These are phyloP conservation scores for Pseudohalonectria lignicola DNA, from an alignment of 2,329 filamentous ascomycete genomes.

Conservation along the genomic window DNA sequence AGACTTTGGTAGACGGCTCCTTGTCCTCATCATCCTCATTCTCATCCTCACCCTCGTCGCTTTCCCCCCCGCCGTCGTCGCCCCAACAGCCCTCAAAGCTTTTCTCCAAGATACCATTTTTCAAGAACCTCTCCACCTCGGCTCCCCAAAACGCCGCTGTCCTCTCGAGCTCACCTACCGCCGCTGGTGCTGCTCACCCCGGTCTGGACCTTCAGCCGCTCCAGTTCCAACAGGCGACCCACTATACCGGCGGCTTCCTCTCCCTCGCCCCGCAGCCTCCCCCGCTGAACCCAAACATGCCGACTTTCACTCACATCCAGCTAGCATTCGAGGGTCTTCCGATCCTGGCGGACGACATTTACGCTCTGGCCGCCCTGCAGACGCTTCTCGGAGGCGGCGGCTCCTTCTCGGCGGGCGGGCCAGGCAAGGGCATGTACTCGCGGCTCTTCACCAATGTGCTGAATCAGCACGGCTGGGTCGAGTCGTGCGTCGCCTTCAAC, in stretches of 20 bases:
- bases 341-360: conserved; percentile 85
- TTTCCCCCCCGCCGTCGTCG: conserved; percentile 15
- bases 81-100: conserved; percentile 40
- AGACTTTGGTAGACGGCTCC: conserved; percentile 12
- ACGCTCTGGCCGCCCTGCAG: conserved; percentile 89
- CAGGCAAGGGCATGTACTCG: conserved; percentile 98
- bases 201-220: conserved; percentile 43
- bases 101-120: conserved; percentile 65
- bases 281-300: conserved; percentile 64
- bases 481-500: conserved; percentile 92
- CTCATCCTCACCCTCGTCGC: conserved; percentile 16
- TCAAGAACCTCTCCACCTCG: conserved; percentile 79
- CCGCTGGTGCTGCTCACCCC: no score
- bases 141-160: conserved; percentile 51
- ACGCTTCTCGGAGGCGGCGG: conserved; percentile 92
- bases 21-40: conserved; percentile 20
- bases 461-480: conserved; percentile 96
- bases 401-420: conserved; percentile 91
- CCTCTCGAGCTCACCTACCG: conserved; percentile 25
- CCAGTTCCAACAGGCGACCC: conserved; percentile 53
- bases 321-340: conserved; percentile 91
- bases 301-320: conserved; percentile 83
- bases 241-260: conserved; percentile 91
- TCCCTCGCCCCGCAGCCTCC: conserved; percentile 72
- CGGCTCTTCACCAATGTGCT: conserved; percentile 95